Conservation (phyloP, 139 green algal genomes). For the Tetradesmus lagerheimii region DNA sequence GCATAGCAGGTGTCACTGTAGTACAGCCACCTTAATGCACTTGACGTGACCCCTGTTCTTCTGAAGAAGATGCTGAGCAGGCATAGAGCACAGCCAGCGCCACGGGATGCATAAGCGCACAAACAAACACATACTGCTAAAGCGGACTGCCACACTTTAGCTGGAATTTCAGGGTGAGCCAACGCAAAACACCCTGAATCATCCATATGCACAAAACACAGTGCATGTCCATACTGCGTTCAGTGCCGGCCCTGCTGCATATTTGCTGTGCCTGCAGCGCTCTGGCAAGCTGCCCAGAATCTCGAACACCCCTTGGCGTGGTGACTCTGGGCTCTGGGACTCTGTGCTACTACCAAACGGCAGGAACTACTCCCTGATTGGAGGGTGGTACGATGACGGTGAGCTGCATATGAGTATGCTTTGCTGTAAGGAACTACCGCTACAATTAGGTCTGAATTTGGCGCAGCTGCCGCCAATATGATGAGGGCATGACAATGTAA, state of each 20-base stretch:
- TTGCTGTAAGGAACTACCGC: too few species aligned
- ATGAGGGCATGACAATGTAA: too few species aligned
- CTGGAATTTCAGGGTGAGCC: too few species aligned
- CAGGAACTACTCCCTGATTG: slow-evolving; percentile 44
- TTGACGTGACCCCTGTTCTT: too few species aligned
- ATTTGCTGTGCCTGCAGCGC: slow-evolving; percentile 22
- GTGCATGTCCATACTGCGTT: not conserved
- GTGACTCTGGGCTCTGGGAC: slow-evolving; percentile 34
- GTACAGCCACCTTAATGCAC: too few species aligned
- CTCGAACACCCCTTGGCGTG: slow-evolving; percentile 40
- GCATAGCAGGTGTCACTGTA: too few species aligned
- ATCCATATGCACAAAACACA: too few species aligned
- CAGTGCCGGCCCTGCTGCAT: not conserved
- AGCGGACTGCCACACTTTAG: too few species aligned
- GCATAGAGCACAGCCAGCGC: too few species aligned
- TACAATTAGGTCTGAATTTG: too few species aligned
- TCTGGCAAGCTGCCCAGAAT: slow-evolving; percentile 41
- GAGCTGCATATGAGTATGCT: not conserved
- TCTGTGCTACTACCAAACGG: slow-evolving; percentile 35
- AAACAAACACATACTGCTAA: not conserved
- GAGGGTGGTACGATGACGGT: slow-evolving; percentile 43
- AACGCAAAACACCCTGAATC: too few species aligned
- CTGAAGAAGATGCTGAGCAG: not conserved
- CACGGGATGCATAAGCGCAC: not conserved
- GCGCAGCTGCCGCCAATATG: too few species aligned